Conservation (phyloP, 2,329 filamentous ascomycete species). For the Westerdykella ornata region DNA sequence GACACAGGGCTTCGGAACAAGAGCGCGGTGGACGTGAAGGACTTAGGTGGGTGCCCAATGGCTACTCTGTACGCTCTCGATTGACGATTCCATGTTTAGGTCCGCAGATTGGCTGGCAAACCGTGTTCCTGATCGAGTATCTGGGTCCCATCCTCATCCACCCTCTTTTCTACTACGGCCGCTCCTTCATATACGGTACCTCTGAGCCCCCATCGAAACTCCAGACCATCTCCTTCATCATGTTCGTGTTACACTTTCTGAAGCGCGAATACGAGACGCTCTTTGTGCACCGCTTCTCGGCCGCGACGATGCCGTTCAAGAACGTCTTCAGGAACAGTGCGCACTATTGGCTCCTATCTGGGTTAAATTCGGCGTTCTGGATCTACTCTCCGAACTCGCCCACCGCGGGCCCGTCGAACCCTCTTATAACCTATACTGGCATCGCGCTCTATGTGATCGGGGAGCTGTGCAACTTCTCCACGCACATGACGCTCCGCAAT, state of each 20-base stretch:
- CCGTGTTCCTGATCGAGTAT: conserved; percentile 94
- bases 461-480: conserved; percentile 71
- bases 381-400: conserved; percentile 71
- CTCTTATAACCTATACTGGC: conserved; percentile 51
- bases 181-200: conserved; percentile 63
- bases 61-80: neutral
- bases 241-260: conserved; percentile 77
- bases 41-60: conserved; percentile 59
- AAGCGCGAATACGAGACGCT: conserved; percentile 95
- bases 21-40: conserved; percentile 74
- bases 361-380: conserved; percentile 74
- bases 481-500: conserved; percentile 71
- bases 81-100: conserved; percentile 48
- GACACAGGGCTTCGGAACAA: conserved; percentile 53
- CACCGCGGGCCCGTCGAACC: conserved; percentile 51
- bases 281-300: conserved; percentile 91
- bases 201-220: conserved; percentile 51
- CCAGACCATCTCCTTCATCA: conserved; percentile 66
- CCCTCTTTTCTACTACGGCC: conserved; percentile 61
- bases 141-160: conserved; percentile 86
- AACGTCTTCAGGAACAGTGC: conserved; percentile 94
- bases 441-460: conserved; percentile 67
- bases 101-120: conserved; percentile 82
- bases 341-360: conserved; percentile 88
- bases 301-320: conserved; percentile 81